phyloP scores from a whole-genome alignment of 768 basidiomycete genomes.

The Myochromella boudieri region DNA sequence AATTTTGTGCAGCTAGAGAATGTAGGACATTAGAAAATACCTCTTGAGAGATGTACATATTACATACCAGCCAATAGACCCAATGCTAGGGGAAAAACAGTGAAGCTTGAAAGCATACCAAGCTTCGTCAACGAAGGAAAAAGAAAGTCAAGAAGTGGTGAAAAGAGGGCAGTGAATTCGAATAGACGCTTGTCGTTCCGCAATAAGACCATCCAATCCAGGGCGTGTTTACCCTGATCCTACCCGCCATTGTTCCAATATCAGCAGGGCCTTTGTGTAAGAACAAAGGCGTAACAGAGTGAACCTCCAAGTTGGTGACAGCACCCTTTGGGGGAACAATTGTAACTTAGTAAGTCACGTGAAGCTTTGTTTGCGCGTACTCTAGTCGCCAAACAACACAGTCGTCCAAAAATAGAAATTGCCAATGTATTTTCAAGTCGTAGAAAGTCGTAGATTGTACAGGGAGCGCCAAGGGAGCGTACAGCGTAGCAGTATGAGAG shows the following conservation, averaged over 20 bases:
- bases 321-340: too few species aligned
- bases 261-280: constrained; percentile 8
- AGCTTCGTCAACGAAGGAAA: constrained; percentile 24
- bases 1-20: constrained; percentile 53
- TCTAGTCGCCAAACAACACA: neutral
- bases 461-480: too few species aligned
- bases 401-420: too few species aligned
- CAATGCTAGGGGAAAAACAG: constrained; percentile 30
- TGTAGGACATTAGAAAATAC: neutral
- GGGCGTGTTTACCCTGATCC: constrained; percentile 8
- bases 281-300: constrained; percentile 11
- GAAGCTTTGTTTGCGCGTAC: neutral
- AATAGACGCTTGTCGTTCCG: constrained; percentile 3
- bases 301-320: too few species aligned
- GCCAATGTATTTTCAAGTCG: too few species aligned
- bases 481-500: too few species aligned
- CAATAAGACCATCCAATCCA: neutral
- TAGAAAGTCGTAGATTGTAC: too few species aligned
- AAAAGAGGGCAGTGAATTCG: constrained; percentile 8
- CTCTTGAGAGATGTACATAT: neutral
- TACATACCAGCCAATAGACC: constrained; percentile 37
- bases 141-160: constrained; percentile 7
- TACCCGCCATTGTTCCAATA: constrained; percentile 18
- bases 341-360: too few species aligned
- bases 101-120: constrained; percentile 35